Evolutionary conservation across 106 monocot species (phyloP).

Genomic region (Dioscorea zingiberensis): DNA sequence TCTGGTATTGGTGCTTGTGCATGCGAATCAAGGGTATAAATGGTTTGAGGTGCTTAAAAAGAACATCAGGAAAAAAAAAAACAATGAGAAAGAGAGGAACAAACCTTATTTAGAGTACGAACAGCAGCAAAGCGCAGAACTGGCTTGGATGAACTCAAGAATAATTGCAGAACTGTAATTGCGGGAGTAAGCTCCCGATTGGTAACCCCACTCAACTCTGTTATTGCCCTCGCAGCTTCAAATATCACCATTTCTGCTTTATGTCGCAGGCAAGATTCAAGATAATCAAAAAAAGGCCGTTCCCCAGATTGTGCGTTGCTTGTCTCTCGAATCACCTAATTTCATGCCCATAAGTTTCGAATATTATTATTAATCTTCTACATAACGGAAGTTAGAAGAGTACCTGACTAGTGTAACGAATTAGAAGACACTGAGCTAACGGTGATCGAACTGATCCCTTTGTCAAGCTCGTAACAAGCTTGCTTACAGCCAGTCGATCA

Average conservation of each 20-base stretch:
- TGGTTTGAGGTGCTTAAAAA: too few species aligned
- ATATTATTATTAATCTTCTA: too few species aligned
- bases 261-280: slow-evolving; percentile 90
- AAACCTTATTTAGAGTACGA: slow-evolving; percentile 95
- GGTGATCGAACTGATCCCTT: slow-evolving; percentile 88
- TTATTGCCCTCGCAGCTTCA: slow-evolving; percentile 98
- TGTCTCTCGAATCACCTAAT: slow-evolving; percentile 81
- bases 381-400: background rate
- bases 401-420: slow-evolving; percentile 94
- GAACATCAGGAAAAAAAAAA: too few species aligned
- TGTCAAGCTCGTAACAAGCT: slow-evolving; percentile 87
- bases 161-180: slow-evolving; percentile 93
- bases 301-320: slow-evolving; percentile 77
- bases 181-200: slow-evolving; percentile 92
- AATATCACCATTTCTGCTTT: slow-evolving; percentile 99
- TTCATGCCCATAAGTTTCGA: background rate
- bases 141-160: slow-evolving; percentile 99
- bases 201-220: slow-evolving; percentile 85
- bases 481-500: slow-evolving; percentile 96
- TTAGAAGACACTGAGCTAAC: slow-evolving; percentile 95
- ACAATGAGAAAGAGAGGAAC: too few species aligned
- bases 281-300: slow-evolving; percentile 83
- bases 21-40: too few species aligned
- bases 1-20: too few species aligned
- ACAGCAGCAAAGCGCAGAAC: slow-evolving; percentile 98